These are phyloP conservation scores for Turnera subulata DNA, from an alignment of 345 rosid genomes.

Conservation along the genomic window DNA sequence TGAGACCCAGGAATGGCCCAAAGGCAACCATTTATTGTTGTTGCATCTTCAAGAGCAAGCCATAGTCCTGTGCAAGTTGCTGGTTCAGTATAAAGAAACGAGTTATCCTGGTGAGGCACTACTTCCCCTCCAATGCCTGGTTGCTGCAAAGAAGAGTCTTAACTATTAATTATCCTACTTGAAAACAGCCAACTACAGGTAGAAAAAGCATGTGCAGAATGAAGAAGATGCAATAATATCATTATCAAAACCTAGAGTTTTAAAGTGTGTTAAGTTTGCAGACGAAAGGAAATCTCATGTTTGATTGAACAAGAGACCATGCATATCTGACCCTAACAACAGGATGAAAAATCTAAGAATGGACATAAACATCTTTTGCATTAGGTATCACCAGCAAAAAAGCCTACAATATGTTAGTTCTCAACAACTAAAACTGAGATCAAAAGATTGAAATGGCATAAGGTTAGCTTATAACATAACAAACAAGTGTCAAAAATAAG, in stretches of 20 bases:
- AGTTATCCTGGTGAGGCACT: conserved; percentile 89
- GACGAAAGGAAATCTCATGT: background rate
- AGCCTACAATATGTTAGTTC: no score
- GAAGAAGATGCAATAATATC: background rate
- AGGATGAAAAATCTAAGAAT: no score
- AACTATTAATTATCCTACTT: background rate
- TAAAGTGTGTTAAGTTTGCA: background rate
- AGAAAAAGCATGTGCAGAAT: background rate
- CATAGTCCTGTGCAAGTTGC: conserved; percentile 88
- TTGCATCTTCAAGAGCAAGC: conserved; percentile 95
- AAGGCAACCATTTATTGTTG: conserved; percentile 73
- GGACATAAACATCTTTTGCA: no score
- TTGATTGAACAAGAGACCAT: background rate
- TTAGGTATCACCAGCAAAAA: no score
- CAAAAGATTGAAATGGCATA: no score
- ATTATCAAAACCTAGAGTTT: background rate
- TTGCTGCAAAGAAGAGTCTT: conserved; percentile 49
- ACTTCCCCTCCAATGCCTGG: conserved; percentile 99
- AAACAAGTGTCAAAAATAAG: no score
- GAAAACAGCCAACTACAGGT: background rate
- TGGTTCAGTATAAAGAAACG: conserved; percentile 87
- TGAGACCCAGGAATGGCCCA: conserved; percentile 99
- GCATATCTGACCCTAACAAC: background rate
- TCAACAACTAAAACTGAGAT: no score
- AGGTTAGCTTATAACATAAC: no score